These are phyloP conservation scores for Euclidium syriacum DNA, from an alignment of 345 rosid genomes.

Conservation along the genomic window DNA sequence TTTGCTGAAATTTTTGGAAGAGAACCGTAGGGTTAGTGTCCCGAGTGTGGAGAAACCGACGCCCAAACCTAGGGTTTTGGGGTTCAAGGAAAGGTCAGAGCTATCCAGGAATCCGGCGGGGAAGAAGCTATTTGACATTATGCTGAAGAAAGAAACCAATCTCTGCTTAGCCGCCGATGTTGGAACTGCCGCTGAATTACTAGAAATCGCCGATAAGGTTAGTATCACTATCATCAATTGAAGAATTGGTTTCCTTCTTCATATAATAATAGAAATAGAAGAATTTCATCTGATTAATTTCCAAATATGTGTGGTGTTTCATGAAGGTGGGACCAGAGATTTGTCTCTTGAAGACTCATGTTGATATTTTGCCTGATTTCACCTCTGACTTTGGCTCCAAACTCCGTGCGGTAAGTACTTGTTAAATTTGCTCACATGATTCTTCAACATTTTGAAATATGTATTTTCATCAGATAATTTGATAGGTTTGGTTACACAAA, in stretches of 20 bases:
- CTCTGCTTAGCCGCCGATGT: slow-evolving; percentile 97
- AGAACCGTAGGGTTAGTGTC: slow-evolving; percentile 68
- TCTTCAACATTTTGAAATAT: not conserved
- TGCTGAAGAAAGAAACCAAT: slow-evolving; percentile 84
- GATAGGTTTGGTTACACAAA: not conserved
- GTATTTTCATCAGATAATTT: not conserved
- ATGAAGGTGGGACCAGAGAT: slow-evolving; percentile 94
- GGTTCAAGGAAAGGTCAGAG: slow-evolving; percentile 60
- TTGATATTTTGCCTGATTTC: slow-evolving; percentile 93
- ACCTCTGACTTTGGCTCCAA: slow-evolving; percentile 86
- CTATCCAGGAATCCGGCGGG: slow-evolving; percentile 69
- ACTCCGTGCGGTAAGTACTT: slow-evolving; percentile 58
- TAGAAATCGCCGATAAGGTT: slow-evolving; percentile 83
- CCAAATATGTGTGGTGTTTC: not conserved
- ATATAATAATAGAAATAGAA: not conserved
- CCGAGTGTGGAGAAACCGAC: slow-evolving; percentile 42
- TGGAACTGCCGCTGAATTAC: slow-evolving; percentile 84
- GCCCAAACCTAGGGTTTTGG: slow-evolving; percentile 42
- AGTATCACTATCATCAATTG: not conserved
- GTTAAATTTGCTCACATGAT: not conserved
- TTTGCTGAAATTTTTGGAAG: slow-evolving; percentile 69
- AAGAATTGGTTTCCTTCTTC: not conserved
- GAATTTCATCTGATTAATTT: not conserved
- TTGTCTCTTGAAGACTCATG: slow-evolving; percentile 91
- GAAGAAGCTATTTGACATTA: slow-evolving; percentile 70